Evolutionary conservation across 2,329 filamentous ascomycete species (phyloP).

Genomic region (Stemphylium vesicarium): DNA sequence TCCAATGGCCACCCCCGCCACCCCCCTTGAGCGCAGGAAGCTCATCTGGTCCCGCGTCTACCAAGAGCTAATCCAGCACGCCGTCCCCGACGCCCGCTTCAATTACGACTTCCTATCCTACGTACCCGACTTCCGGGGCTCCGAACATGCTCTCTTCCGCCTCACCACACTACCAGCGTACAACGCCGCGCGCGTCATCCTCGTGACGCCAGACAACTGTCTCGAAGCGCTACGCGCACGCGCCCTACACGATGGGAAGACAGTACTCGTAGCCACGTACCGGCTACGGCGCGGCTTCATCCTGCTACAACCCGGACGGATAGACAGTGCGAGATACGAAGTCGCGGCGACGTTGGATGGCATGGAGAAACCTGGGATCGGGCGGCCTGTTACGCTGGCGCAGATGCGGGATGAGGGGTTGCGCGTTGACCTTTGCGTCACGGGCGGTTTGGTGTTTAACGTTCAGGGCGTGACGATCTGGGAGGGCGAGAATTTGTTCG

Average conservation of each 20-base stretch:
- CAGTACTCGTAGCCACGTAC: slow-evolving; percentile 52
- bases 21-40: slow-evolving; percentile 21
- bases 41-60: slow-evolving; percentile 43
- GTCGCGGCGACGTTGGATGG: slow-evolving; percentile 52
- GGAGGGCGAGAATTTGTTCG: slow-evolving; percentile 52
- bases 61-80: slow-evolving; percentile 47
- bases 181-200: no score
- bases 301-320: slow-evolving; percentile 48
- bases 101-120: slow-evolving; percentile 53
- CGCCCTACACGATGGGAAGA: slow-evolving; percentile 52
- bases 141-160: slow-evolving; percentile 40
- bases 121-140: slow-evolving; percentile 53
- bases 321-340: slow-evolving; percentile 34
- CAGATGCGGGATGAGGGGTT: slow-evolving; percentile 42
- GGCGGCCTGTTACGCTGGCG: slow-evolving; percentile 41
- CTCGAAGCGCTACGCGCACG: slow-evolving; percentile 50
- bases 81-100: slow-evolving; percentile 54
- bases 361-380: slow-evolving; percentile 52
- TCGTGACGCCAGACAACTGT: slow-evolving; percentile 55
- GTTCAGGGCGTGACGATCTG: slow-evolving; percentile 49
- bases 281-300: slow-evolving; percentile 52
- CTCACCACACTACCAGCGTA: no score
- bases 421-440: slow-evolving; percentile 48
- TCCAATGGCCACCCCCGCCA: slow-evolving; percentile 23
- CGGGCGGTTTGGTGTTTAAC: slow-evolving; percentile 52